These are phyloP conservation scores for Podila epigama DNA, from an alignment of 192 early-diverging fungal species.

Conservation along the genomic window DNA sequence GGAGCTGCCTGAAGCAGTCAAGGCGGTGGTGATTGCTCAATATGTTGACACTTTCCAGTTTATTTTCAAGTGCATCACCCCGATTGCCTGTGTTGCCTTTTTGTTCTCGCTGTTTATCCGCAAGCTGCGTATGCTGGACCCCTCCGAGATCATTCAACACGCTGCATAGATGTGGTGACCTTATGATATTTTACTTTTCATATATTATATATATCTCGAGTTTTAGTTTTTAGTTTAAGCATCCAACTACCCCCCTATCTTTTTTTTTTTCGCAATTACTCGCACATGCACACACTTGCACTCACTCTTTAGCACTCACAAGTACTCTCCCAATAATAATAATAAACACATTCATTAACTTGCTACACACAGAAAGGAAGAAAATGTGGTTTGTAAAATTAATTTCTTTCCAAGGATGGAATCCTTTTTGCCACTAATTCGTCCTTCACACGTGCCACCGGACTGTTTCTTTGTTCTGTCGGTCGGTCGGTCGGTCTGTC, in stretches of 20 bases:
- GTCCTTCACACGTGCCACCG: too few relatives aligned
- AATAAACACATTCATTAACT: too few relatives aligned
- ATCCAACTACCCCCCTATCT: background rate
- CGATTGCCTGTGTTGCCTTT: slow-evolving; percentile 56
- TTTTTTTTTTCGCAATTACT: background rate
- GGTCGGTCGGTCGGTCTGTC: too few relatives aligned
- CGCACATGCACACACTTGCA: background rate
- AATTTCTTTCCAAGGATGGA: too few relatives aligned
- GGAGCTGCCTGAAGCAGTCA: slow-evolving; percentile 32
- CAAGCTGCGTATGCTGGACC: slow-evolving; percentile 19
- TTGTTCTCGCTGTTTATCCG: slow-evolving; percentile 54
- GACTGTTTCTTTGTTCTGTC: too few relatives aligned
- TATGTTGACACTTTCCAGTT: slow-evolving; percentile 62
- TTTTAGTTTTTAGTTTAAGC: too few relatives aligned
- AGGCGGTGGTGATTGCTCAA: slow-evolving; percentile 45
- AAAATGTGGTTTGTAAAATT: too few relatives aligned
- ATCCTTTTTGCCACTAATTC: too few relatives aligned
- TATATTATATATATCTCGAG: too few relatives aligned
- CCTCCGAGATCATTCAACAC: slow-evolving; percentile 22
- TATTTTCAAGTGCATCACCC: slow-evolving; percentile 59
- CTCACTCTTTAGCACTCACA: too few relatives aligned
- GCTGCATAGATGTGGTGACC: slow-evolving; percentile 9
- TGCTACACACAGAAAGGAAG: too few relatives aligned
- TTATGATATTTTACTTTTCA: background rate
- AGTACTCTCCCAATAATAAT: too few relatives aligned